Base-by-base conservation (phyloP, 164 flowering plant genomes). In the Aristolochia californica region DNA sequence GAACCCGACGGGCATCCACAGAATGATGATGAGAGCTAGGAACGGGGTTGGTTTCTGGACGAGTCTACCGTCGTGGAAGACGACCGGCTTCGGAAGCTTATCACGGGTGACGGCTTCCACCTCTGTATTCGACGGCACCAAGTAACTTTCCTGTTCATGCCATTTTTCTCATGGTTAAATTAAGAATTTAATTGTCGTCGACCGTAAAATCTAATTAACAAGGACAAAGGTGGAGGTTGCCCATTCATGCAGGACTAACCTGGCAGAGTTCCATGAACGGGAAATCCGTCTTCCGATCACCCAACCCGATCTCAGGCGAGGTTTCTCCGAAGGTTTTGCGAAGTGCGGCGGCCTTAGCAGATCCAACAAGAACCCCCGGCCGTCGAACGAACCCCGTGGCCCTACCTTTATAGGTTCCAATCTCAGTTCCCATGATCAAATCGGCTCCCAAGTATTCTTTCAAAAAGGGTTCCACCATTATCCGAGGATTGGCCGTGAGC, bases 1-100 rank as follows among this genome's bases (percentile, higher is more conserved):
- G 70, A 83, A 71, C 26, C 85, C 93, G 9, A 85, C 68, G 0
- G 97, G 97, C 53, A 90, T 62, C 93, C 93, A 90, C 13, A 85
- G 48, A 70, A 82, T 82, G 56, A 84, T 82, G 58, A 83, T 56
- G 7, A 87, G 72, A 7, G 94, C 80, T 11, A 62, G 59, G 5
- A 77, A 21, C 0, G 93, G 95, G 0, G 95, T 90, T 0, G 95
- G 97, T 14, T 84, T 60, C 56, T 83, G 93, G 20, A 78, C 94
- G 0, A 90, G 59, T 9, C 97, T 70, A 0, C 97, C 97, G 21
- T 90, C 97, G 57, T 90, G 97, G 48, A 87, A 84, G 18, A 90
- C 84, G 0, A 83, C 61, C 1, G 91, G 84, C 45, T 82, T 74
- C 25, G 75, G 75, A 5, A 72, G 63, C 64, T 70, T 68, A 13